These are phyloP conservation scores for Pancytospora philotis DNA, from an alignment of 371 early-diverging fungal species.

Conservation along the genomic window DNA sequence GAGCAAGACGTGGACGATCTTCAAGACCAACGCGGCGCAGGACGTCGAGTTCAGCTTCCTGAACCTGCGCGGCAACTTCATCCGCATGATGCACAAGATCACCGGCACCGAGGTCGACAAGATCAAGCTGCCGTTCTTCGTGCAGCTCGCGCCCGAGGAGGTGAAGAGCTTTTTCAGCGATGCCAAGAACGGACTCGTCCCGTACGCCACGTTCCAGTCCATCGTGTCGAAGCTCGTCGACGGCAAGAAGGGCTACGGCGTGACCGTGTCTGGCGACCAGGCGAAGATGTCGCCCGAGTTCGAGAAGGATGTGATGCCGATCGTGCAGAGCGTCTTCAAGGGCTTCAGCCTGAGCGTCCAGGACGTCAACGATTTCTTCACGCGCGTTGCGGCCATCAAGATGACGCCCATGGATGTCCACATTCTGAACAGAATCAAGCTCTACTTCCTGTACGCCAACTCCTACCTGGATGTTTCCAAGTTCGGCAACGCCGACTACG, in stretches of 20 bases:
- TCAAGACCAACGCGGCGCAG: background rate
- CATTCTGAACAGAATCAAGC: slow-evolving; percentile 6
- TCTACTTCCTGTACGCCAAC: background rate
- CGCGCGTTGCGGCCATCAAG: background rate
- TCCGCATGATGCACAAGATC: background rate
- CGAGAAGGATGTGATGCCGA: too few species aligned
- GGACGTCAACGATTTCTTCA: background rate
- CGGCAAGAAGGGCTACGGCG: too few species aligned
- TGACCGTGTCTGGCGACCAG: too few species aligned
- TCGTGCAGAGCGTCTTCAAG: too few species aligned
- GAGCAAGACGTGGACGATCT: background rate
- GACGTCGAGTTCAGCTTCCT: background rate
- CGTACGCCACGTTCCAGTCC: too few species aligned
- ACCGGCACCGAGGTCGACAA: too few species aligned
- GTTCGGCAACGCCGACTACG: background rate
- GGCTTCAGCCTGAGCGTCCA: background rate
- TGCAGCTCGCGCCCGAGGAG: too few species aligned
- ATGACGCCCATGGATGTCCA: background rate
- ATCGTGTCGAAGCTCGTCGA: too few species aligned
- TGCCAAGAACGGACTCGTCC: too few species aligned
- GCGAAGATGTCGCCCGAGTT: too few species aligned
- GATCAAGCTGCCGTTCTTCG: too few species aligned
- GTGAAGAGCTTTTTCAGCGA: too few species aligned
- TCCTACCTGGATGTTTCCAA: background rate
- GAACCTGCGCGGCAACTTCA: background rate